phyloP scores from a whole-genome alignment of 768 basidiomycete genomes.

The Tephrocybe sp. region DNA sequence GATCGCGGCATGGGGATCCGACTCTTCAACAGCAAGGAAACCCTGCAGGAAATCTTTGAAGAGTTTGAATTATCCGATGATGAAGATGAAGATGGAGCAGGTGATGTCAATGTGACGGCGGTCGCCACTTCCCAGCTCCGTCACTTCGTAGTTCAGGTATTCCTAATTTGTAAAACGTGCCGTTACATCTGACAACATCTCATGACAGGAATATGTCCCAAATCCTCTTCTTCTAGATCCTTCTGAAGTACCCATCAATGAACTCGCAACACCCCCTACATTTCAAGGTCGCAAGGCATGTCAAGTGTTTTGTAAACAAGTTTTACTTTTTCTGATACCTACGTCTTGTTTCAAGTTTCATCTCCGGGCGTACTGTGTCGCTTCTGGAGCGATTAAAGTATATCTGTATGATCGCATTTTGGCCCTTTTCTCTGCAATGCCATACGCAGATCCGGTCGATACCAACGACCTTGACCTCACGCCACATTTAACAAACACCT shows the following conservation, averaged over 20 bases:
- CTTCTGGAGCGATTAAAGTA: constrained; percentile 72
- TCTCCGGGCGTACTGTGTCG: constrained; percentile 83
- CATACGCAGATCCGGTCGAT: constrained; percentile 52
- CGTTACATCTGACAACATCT: neutral
- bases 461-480: constrained; percentile 48
- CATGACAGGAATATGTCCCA: constrained; percentile 78
- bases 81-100: constrained; percentile 42
- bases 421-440: constrained; percentile 80
- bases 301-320: neutral
- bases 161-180: constrained; percentile 5
- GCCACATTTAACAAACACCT: constrained; percentile 91
- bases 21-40: constrained; percentile 76
- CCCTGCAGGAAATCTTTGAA: constrained; percentile 72
- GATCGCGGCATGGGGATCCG: constrained; percentile 95
- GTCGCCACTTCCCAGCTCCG: constrained; percentile 85
- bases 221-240: constrained; percentile 80
- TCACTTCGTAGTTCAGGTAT: constrained; percentile 94
- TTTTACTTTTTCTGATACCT: neutral
- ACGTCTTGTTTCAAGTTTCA: constrained; percentile 69
- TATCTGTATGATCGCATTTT: constrained; percentile 82
- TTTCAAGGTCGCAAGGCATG: constrained; percentile 60
- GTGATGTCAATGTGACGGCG: constrained; percentile 40
- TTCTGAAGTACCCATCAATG: constrained; percentile 34
- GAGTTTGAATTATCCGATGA: constrained; percentile 67
- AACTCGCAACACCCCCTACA: constrained; percentile 14